These are phyloP conservation scores for Candida loeiensis DNA, from an alignment of 805 yeast species.

Conservation along the genomic window DNA sequence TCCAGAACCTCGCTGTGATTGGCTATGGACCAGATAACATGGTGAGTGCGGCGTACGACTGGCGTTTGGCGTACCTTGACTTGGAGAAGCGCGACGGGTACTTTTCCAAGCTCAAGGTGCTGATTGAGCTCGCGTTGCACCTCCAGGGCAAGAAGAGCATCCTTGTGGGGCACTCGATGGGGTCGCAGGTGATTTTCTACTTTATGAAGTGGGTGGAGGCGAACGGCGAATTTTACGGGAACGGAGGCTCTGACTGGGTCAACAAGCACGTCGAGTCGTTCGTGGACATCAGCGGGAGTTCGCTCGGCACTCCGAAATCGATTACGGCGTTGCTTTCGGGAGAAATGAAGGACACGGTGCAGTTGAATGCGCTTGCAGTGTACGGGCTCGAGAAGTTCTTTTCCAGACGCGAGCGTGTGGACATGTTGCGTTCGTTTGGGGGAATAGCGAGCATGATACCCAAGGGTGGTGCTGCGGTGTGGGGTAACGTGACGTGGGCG, in stretches of 20 bases:
- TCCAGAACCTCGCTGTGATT: constrained; percentile 90
- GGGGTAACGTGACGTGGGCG: constrained; percentile 72
- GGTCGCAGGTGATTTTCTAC: constrained; percentile 82
- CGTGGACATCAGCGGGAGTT: constrained; percentile 86
- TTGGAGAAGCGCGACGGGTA: constrained; percentile 84
- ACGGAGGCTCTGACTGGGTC: constrained; percentile 90
- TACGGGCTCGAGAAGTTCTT: constrained; percentile 93
- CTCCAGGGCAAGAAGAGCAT: constrained; percentile 63
- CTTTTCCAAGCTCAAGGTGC: constrained; percentile 69
- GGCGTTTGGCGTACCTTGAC: constrained; percentile 91
- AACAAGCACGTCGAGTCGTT: constrained; percentile 76
- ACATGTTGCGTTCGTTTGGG: constrained; percentile 83
- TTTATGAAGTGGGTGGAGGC: constrained; percentile 98
- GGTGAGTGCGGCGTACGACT: constrained; percentile 91
- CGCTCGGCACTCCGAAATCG: constrained; percentile 92
- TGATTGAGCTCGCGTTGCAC: constrained; percentile 59
- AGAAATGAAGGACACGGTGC: constrained; percentile 97
- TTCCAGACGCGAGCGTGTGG: constrained; percentile 82
- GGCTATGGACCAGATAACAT: constrained; percentile 92
- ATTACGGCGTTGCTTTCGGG: constrained; percentile 91
- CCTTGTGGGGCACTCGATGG: constrained; percentile 95
- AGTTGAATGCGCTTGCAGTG: constrained; percentile 86
- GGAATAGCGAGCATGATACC: constrained; percentile 96
- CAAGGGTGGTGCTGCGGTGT: constrained; percentile 84
- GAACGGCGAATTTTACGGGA: constrained; percentile 71